These are phyloP conservation scores for Scheffersomyces ergatensis DNA, from an alignment of 805 yeast genomes.

Conservation along the genomic window DNA sequence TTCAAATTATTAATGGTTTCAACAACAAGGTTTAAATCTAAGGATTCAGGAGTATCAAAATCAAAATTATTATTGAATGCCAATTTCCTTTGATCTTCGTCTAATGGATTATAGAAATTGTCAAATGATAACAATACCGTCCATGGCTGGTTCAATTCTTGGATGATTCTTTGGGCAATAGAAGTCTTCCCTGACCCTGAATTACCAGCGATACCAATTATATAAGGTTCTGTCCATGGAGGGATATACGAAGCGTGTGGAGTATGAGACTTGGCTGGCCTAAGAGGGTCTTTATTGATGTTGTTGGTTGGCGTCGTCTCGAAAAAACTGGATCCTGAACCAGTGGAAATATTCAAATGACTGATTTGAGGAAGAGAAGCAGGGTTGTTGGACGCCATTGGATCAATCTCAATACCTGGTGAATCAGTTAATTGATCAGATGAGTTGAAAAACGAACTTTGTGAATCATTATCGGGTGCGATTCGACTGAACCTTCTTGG, in stretches of 20 bases:
- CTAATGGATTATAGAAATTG: conserved; percentile 82
- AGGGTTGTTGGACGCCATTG: not conserved
- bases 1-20: conserved; percentile 65
- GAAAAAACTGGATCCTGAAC: not conserved
- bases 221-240: conserved; percentile 44
- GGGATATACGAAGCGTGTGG: conserved; percentile 27
- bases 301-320: not conserved
- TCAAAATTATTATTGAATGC: conserved; percentile 78
- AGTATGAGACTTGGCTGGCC: not conserved
- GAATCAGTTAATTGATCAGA: conserved; percentile 3
- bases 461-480: conserved; percentile 20
- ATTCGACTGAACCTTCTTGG: conserved; percentile 19
- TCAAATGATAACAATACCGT: conserved; percentile 86
- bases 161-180: conserved; percentile 78
- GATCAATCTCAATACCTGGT: not conserved
- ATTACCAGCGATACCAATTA: conserved; percentile 49
- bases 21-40: conserved; percentile 73
- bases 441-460: conserved; percentile 23
- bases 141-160: conserved; percentile 86
- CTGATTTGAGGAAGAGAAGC: not conserved
- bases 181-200: conserved; percentile 90
- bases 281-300: no score
- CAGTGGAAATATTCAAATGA: not conserved
- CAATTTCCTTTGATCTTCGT: conserved; percentile 50
- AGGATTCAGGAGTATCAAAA: conserved; percentile 82